Evolutionary conservation across 805 yeast species (phyloP).

Genomic region (Starmera dryadoides): DNA sequence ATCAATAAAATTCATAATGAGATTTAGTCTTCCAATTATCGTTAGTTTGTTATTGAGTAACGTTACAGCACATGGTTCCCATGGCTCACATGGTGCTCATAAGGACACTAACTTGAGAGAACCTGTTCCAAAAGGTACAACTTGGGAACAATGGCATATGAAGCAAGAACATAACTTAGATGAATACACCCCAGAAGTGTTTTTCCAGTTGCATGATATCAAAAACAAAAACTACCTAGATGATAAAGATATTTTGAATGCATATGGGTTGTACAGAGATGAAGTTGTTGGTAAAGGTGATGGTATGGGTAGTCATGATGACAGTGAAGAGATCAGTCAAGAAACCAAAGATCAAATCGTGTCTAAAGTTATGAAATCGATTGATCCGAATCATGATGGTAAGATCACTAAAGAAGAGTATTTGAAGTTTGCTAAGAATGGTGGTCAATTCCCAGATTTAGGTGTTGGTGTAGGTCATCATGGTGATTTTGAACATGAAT

Average conservation of each 20-base stretch:
- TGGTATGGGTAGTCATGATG: constrained; percentile 78
- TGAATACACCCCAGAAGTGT: constrained; percentile 62
- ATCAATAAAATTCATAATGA: background rate
- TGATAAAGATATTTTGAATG: constrained; percentile 57
- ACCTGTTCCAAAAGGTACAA: constrained; percentile 41
- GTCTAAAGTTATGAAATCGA: constrained; percentile 42
- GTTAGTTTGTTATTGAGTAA: background rate
- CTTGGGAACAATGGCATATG: constrained; percentile 92
- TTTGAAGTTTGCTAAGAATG: constrained; percentile 47
- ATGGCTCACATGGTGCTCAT: constrained; percentile 1
- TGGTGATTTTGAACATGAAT: constrained; percentile 87
- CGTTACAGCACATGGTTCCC: constrained; percentile 11
- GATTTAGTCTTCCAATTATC: background rate
- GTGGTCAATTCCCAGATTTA: constrained; percentile 81
- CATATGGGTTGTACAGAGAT: constrained; percentile 74
- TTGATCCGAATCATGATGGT: constrained; percentile 65
- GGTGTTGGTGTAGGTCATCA: constrained; percentile 94
- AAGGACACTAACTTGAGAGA: constrained; percentile 19
- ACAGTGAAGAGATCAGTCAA: constrained; percentile 50
- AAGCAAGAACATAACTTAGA: constrained; percentile 77
- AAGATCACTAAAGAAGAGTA: constrained; percentile 64
- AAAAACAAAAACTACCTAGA: constrained; percentile 50
- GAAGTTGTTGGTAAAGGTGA: constrained; percentile 81
- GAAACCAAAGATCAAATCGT: constrained; percentile 49
- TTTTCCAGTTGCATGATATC: constrained; percentile 77